Evolutionary conservation across 2,329 filamentous ascomycete genomes (phyloP).

Genomic region (Talaromyces albobiverticillius): DNA sequence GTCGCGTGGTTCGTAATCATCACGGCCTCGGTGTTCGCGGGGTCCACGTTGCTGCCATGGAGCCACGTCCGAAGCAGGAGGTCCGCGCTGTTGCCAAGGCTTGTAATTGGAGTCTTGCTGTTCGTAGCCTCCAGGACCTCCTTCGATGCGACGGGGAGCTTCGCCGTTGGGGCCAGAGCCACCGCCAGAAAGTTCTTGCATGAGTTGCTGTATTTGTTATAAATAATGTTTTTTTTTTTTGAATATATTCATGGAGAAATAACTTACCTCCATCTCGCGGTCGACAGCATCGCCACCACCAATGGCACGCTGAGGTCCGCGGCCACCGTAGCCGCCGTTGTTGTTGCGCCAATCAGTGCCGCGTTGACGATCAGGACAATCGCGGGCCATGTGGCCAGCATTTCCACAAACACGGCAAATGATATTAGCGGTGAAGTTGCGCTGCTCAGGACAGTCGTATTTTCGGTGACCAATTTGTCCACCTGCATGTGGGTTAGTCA

Average conservation of each 20-base stretch:
- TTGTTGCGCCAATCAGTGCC: slow-evolving; percentile 91
- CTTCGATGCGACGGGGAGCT: slow-evolving; percentile 79
- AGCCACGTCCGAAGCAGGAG: slow-evolving; percentile 72
- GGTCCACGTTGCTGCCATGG: slow-evolving; percentile 66
- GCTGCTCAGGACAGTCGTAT: slow-evolving; percentile 95
- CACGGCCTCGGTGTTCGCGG: slow-evolving; percentile 52
- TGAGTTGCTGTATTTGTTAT: slow-evolving; percentile 71
- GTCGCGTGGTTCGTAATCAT: slow-evolving; percentile 45
- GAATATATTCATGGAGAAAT: not conserved
- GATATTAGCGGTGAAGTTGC: slow-evolving; percentile 98
- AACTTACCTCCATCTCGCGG: slow-evolving; percentile 85
- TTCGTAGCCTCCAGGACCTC: slow-evolving; percentile 66
- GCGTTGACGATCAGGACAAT: slow-evolving; percentile 91
- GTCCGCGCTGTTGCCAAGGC: slow-evolving; percentile 79
- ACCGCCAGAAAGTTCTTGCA: slow-evolving; percentile 92
- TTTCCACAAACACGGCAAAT: slow-evolving; percentile 98
- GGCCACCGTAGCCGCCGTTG: slow-evolving; percentile 51
- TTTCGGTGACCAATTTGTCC: slow-evolving; percentile 98
- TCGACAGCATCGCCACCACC: slow-evolving; percentile 81
- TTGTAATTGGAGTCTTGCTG: slow-evolving; percentile 58
- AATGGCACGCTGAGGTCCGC: slow-evolving; percentile 59
- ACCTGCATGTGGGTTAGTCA: slow-evolving; percentile 43
- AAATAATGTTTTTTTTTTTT: slow-evolving; percentile 21
- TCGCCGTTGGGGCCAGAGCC: slow-evolving; percentile 58
- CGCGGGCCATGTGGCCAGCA: slow-evolving; percentile 95